These are phyloP conservation scores for Thymus quinquecostatus DNA, from an alignment of 257 asterid species.

Conservation along the genomic window DNA sequence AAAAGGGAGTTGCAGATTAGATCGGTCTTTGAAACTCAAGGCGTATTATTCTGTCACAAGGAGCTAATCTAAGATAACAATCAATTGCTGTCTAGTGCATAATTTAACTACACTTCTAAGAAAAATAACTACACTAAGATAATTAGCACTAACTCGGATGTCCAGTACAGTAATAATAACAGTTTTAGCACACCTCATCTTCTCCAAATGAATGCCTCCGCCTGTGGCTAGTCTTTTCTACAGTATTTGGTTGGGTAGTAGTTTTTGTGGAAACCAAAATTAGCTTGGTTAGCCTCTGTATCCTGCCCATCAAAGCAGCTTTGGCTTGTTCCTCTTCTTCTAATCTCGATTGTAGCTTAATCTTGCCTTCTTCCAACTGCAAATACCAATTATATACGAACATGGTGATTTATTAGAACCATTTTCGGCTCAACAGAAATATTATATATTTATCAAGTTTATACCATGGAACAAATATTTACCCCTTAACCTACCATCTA, in stretches of 20 bases:
- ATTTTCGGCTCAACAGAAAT: too few relatives aligned
- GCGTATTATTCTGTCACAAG: conserved; percentile 1
- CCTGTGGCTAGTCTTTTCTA: too few relatives aligned
- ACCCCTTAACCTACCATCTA: too few relatives aligned
- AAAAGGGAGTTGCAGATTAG: conserved; percentile 1
- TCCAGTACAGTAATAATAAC: conserved; percentile 20
- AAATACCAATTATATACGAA: too few relatives aligned
- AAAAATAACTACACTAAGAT: too few relatives aligned
- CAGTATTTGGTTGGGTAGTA: conserved; percentile 34
- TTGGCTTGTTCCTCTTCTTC: conserved; percentile 59
- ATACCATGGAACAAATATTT: too few relatives aligned
- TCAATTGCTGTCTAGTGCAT: not conserved
- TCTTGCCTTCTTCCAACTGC: too few relatives aligned
- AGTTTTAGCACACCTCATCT: conserved; percentile 61
- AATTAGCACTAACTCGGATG: not conserved
- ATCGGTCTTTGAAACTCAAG: conserved; percentile 12
- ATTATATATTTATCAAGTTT: too few relatives aligned
- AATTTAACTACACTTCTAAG: too few relatives aligned
- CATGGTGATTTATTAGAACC: too few relatives aligned
- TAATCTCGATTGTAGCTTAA: too few relatives aligned
- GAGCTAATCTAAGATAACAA: conserved; percentile 13
- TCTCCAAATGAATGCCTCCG: conserved; percentile 24
- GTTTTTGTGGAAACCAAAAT: conserved; percentile 84
- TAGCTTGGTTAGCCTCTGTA: conserved; percentile 80
- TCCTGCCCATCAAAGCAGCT: conserved; percentile 91